Evolutionary conservation across 2,329 filamentous ascomycete genomes (phyloP).

Genomic region (Dichotomopilus funicola): DNA sequence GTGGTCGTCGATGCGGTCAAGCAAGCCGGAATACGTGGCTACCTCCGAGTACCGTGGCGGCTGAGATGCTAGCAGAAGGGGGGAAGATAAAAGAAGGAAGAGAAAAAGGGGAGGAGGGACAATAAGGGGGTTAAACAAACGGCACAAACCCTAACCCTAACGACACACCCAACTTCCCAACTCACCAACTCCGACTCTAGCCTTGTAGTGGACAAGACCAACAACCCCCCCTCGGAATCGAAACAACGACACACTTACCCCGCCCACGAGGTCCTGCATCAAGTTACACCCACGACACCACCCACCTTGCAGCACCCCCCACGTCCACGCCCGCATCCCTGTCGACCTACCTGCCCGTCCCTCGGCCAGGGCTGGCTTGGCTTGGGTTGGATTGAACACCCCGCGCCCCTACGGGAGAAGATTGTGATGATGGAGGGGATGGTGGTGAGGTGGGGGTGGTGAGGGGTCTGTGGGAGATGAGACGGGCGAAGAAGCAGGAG

Average conservation of each 20-base stretch:
- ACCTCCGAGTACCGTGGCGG: conserved; percentile 56
- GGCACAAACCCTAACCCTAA: conserved; percentile 1
- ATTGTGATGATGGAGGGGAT: conserved; percentile 29
- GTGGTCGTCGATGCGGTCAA: conserved; percentile 66
- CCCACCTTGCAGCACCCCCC: conserved; percentile 36
- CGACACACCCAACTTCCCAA: not conserved
- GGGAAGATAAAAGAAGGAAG: no score
- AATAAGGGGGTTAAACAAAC: not conserved
- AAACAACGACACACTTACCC: conserved; percentile 23
- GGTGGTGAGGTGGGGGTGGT: conserved; percentile 37
- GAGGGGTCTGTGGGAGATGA: conserved; percentile 35
- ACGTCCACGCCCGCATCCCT: conserved; percentile 49
- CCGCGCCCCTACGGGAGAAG: conserved; percentile 57
- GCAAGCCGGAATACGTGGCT: conserved; percentile 52
- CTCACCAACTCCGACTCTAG: not conserved
- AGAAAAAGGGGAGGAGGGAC: conserved; percentile 24
- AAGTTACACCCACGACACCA: conserved; percentile 45
- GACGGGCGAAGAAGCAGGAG: conserved; percentile 31
- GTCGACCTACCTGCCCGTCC: conserved; percentile 52
- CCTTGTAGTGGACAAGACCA: no score
- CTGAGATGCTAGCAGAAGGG: conserved; percentile 55
- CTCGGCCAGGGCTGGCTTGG: conserved; percentile 52
- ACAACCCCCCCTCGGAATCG: not conserved
- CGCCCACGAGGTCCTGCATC: conserved; percentile 39
- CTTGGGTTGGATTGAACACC: conserved; percentile 51